A percentile compares a stretch with the other conserved stretches of the same genome.
These are phyloP conservation scores for Rhododendron mucronatum DNA, from an alignment of 148 eudicot species.

Conservation along the genomic window DNA sequence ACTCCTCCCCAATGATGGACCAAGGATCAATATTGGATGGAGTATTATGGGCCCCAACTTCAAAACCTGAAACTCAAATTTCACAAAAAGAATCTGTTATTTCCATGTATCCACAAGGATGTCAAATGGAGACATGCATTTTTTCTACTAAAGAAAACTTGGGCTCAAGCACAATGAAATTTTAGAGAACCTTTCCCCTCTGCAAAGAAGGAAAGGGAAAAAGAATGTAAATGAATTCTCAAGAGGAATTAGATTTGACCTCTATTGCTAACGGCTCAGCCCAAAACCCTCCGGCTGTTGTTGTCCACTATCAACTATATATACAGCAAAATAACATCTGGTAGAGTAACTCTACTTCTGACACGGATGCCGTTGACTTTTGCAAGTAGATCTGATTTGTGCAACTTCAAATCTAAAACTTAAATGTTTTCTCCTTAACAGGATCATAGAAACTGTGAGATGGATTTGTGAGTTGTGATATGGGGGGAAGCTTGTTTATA, in stretches of 20 bases:
- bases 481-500: background rate
- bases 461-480: too few species aligned
- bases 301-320: background rate
- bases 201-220: background rate
- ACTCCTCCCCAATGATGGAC: constrained; percentile 69
- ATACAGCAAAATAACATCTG: background rate
- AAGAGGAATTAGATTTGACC: constrained; percentile 30
- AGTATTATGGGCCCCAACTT: constrained; percentile 75
- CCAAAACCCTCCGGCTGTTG: constrained; percentile 79
- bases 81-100: background rate
- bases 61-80: constrained; percentile 59
- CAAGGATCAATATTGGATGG: constrained; percentile 85
- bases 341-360: background rate
- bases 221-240: background rate
- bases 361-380: background rate
- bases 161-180: too few species aligned
- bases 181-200: background rate
- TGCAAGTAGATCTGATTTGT: background rate
- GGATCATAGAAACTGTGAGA: background rate
- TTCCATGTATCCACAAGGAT: background rate
- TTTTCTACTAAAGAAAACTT: background rate
- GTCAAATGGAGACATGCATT: background rate
- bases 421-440: background rate
- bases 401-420: background rate
- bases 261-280: constrained; percentile 87